Evolutionary conservation across 176 grass and related monocot species (phyloP).

Genomic region (Chrysopogon serrulatus): DNA sequence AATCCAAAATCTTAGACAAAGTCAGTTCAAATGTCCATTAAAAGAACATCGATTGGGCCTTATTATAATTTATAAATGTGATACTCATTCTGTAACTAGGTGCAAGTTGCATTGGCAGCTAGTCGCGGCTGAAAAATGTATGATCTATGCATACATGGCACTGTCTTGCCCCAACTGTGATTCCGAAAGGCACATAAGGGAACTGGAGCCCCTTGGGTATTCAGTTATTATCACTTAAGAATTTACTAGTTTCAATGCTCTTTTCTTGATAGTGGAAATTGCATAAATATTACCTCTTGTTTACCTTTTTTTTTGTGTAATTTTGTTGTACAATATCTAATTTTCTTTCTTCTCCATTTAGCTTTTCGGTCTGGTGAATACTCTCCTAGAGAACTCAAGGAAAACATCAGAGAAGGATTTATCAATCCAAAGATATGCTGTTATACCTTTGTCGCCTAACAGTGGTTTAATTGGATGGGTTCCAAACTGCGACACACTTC

Average conservation of each 20-base stretch:
- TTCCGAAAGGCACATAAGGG: background rate
- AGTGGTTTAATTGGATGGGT: constrained; percentile 99
- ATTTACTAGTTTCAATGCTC: background rate
- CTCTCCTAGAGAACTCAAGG: constrained; percentile 86
- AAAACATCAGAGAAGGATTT: constrained; percentile 95
- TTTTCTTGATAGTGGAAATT: background rate
- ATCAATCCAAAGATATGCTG: constrained; percentile 95
- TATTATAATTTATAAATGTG: background rate
- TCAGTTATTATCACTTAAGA: background rate
- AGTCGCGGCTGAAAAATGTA: background rate
- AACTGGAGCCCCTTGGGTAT: background rate
- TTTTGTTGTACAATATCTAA: constrained; percentile 12
- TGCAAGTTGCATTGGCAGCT: background rate
- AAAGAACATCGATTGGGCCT: background rate
- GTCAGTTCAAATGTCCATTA: background rate
- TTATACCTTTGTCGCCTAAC: constrained; percentile 95
- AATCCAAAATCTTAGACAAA: background rate
- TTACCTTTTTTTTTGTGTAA: background rate
- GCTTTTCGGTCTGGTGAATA: constrained; percentile 98
- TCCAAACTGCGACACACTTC: constrained; percentile 89
- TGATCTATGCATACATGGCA: background rate
- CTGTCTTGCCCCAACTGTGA: background rate
- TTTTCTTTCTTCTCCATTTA: constrained; percentile 32
- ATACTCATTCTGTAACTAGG: constrained; percentile 1
- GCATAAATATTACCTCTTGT: background rate